Conservation (phyloP, 306 rosid genomes). For the Begonia fuchsioides region DNA sequence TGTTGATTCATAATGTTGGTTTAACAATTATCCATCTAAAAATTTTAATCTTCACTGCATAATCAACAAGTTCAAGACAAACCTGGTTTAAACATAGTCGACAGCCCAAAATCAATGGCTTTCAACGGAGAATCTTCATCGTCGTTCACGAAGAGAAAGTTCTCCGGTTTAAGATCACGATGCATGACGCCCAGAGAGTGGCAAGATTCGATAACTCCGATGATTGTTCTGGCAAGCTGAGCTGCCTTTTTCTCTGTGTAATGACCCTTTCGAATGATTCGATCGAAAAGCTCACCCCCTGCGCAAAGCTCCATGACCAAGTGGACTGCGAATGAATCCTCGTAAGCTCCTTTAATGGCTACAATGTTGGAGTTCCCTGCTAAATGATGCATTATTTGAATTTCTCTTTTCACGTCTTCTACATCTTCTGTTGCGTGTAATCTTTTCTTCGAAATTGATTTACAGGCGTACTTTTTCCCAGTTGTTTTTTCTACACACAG, state of each 20-base stretch:
- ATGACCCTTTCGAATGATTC: conserved; percentile 43
- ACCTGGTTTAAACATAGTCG: background rate
- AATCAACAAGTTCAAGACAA: background rate
- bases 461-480: conserved; percentile 25
- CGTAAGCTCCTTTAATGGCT: conserved; percentile 29
- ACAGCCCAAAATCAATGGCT: background rate
- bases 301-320: conserved; percentile 29
- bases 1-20: conserved; percentile 4
- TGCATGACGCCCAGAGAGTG: background rate
- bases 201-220: conserved; percentile 8
- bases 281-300: conserved; percentile 35
- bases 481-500: conserved; percentile 23
- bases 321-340: conserved; percentile 13
- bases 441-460: conserved; percentile 13
- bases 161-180: conserved; percentile 1
- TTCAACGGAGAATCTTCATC: background rate
- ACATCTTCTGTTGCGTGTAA: conserved; percentile 37
- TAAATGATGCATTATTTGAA: conserved; percentile 53
- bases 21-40: background rate
- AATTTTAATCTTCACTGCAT: background rate
- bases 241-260: conserved; percentile 44
- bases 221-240: conserved; percentile 22
- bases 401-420: conserved; percentile 49
- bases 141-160: background rate
- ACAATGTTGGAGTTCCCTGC: conserved; percentile 31